A percentile compares a stretch with the other conserved stretches of the same genome.
Evolutionary conservation across 352 stramenopile species (phyloP).

Genomic region (Phytophthora macrochlamydospora): DNA sequence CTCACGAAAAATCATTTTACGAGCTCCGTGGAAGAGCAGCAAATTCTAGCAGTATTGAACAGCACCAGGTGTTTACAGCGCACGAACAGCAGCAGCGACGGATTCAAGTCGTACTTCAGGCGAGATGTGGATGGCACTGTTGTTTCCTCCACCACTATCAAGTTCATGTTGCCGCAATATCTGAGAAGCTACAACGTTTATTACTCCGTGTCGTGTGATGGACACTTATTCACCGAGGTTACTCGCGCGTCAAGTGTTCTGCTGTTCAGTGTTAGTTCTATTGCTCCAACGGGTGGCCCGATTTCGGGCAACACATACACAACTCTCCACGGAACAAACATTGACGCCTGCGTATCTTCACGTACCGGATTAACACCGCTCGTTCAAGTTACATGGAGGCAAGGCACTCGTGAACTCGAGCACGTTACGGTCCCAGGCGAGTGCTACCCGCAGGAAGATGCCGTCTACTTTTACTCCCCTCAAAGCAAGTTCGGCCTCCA

Average conservation of each 20-base stretch:
- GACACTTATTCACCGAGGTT: slow-evolving; percentile 48
- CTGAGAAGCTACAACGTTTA: slow-evolving; percentile 68
- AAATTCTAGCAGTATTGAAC: slow-evolving; percentile 44
- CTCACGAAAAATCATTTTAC: slow-evolving; percentile 39
- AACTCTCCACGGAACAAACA: slow-evolving; percentile 60
- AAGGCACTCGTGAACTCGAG: slow-evolving; percentile 63
- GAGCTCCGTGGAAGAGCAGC: slow-evolving; percentile 29
- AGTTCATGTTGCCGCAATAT: slow-evolving; percentile 47
- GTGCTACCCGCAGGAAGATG: slow-evolving; percentile 64
- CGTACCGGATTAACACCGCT: slow-evolving; percentile 29
- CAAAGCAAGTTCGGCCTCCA: slow-evolving; percentile 78
- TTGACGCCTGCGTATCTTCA: slow-evolving; percentile 52
- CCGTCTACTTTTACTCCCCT: slow-evolving; percentile 77
- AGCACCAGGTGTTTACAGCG: slow-evolving; percentile 26
- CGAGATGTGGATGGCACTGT: slow-evolving; percentile 47
- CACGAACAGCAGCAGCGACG: slow-evolving; percentile 24
- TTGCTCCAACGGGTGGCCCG: slow-evolving; percentile 63
- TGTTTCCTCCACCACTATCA: slow-evolving; percentile 44
- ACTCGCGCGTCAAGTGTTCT: slow-evolving; percentile 39
- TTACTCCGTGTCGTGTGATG: slow-evolving; percentile 69
- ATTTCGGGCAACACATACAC: slow-evolving; percentile 78
- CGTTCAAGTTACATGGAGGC: slow-evolving; percentile 65
- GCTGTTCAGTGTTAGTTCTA: slow-evolving; percentile 56
- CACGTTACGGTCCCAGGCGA: slow-evolving; percentile 58
- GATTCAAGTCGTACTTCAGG: slow-evolving; percentile 47